Conservation (phyloP, 2,329 filamentous ascomycete species). For the Sordariomycetes sp. region DNA sequence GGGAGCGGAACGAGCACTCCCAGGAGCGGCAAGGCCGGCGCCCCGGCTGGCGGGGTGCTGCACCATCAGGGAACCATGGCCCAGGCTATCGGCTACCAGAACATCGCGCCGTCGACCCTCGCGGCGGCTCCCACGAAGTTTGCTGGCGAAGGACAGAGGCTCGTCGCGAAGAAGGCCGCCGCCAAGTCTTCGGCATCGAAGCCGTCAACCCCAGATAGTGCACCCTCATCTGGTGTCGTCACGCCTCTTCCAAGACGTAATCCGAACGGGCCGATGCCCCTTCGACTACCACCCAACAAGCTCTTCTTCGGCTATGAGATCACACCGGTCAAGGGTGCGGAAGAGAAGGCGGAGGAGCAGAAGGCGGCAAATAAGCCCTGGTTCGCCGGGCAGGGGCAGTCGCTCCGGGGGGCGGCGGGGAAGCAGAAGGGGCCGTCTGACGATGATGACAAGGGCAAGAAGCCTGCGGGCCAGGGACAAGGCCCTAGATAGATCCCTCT, state of each 20-base stretch:
- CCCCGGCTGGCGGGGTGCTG: constrained; percentile 60
- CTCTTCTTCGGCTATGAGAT: constrained; percentile 95
- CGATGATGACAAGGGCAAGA: constrained; percentile 2
- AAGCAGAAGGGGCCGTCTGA: constrained; percentile 1
- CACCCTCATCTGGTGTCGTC: constrained; percentile 28
- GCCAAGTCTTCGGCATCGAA: constrained; percentile 52
- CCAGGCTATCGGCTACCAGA: constrained; percentile 89
- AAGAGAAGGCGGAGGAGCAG: constrained; percentile 53
- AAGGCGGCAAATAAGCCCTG: constrained; percentile 52
- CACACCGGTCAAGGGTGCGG: constrained; percentile 72
- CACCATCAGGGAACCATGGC: constrained; percentile 91
- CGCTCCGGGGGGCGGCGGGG: constrained; percentile 35
- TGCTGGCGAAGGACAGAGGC: constrained; percentile 61
- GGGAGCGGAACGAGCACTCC: constrained; percentile 79
- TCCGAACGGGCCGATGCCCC: constrained; percentile 52
- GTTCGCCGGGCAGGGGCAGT: constrained; percentile 78
- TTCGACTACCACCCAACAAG: constrained; percentile 76
- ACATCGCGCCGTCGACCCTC: constrained; percentile 69
- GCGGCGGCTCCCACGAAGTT: constrained; percentile 67
- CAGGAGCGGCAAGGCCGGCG: constrained; percentile 47
- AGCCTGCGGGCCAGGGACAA: not conserved
- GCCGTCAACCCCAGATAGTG: constrained; percentile 59
- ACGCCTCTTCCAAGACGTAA: constrained; percentile 13
- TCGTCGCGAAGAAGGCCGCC: constrained; percentile 61
- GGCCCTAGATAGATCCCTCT: not conserved